These are phyloP conservation scores for Botrytis galanthina DNA, from an alignment of 2,329 filamentous ascomycete species.

Conservation along the genomic window DNA sequence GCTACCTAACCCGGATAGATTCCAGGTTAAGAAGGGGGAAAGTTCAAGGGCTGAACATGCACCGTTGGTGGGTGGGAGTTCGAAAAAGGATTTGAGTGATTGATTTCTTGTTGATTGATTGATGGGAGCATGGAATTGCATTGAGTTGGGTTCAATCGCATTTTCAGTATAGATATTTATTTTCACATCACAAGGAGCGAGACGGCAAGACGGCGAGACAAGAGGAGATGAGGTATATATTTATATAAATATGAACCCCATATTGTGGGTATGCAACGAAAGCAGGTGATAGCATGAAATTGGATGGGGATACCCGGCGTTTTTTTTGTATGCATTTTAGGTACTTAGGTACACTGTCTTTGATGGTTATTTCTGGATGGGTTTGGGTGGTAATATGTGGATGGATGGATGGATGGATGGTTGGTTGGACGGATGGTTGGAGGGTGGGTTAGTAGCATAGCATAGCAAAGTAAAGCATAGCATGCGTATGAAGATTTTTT, in stretches of 20 bases:
- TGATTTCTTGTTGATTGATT: background rate
- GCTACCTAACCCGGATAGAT: constrained; percentile 25
- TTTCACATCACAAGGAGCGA: background rate
- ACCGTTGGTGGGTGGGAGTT: background rate
- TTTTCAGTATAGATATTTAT: background rate
- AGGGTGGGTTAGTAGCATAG: background rate
- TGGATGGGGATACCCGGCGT: constrained; percentile 16
- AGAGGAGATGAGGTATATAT: background rate
- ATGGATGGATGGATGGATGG: background rate
- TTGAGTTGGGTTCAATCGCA: background rate
- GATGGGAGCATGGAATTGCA: background rate
- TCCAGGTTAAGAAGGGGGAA: constrained; percentile 17
- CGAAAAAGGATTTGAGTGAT: constrained; percentile 19
- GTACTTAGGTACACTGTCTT: background rate
- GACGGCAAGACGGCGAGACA: background rate
- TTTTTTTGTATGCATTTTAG: constrained; percentile 10
- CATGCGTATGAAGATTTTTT: background rate
- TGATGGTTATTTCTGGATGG: background rate
- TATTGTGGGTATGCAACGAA: constrained; percentile 1
- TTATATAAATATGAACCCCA: background rate
- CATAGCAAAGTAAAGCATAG: background rate
- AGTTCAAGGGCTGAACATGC: constrained; percentile 9
- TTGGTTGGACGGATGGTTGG: background rate
- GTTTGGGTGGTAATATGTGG: constrained; percentile 8
- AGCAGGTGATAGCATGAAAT: constrained; percentile 7